A percentile compares a stretch with the other conserved stretches of the same genome.
These are phyloP conservation scores for Trichoderma sp. DNA, from an alignment of 2,329 filamentous ascomycete genomes.

Conservation along the genomic window DNA sequence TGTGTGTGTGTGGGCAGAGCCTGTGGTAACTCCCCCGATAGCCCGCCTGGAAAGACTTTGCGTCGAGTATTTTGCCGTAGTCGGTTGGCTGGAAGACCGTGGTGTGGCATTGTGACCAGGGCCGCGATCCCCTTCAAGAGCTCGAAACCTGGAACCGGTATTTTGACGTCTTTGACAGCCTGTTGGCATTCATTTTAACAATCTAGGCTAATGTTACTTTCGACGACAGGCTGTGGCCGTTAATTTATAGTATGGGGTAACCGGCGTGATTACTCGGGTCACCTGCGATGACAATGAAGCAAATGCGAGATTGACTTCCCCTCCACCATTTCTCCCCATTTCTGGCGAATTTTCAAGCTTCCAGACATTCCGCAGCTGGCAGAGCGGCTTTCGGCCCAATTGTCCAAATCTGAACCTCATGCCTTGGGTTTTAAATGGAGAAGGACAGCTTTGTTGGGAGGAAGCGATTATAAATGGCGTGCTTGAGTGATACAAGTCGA, in stretches of 20 bases:
- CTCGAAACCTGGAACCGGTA: conserved; percentile 18
- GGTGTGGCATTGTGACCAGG: conserved; percentile 12
- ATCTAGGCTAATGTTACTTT: conserved; percentile 18
- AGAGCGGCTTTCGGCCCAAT: conserved; percentile 21
- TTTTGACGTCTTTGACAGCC: conserved; percentile 4
- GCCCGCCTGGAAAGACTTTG: conserved; percentile 15
- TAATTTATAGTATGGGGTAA: background rate
- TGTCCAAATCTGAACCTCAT: background rate
- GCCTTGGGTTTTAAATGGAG: background rate
- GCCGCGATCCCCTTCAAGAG: background rate
- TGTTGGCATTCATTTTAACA: background rate
- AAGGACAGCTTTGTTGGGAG: conserved; percentile 8
- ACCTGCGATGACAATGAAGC: background rate
- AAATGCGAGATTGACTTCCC: background rate
- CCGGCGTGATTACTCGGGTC: background rate
- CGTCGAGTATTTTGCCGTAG: conserved; percentile 7
- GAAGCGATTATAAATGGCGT: conserved; percentile 23
- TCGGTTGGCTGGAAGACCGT: background rate
- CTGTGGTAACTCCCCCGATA: background rate
- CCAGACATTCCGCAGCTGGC: background rate
- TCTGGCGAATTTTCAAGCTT: background rate
- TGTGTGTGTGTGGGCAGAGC: background rate
- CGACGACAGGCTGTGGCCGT: background rate
- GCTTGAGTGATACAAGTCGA: conserved; percentile 11
- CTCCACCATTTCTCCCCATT: background rate